Conservation (phyloP, 768 basidiomycete species). For the Phanerochaete carnosa region DNA sequence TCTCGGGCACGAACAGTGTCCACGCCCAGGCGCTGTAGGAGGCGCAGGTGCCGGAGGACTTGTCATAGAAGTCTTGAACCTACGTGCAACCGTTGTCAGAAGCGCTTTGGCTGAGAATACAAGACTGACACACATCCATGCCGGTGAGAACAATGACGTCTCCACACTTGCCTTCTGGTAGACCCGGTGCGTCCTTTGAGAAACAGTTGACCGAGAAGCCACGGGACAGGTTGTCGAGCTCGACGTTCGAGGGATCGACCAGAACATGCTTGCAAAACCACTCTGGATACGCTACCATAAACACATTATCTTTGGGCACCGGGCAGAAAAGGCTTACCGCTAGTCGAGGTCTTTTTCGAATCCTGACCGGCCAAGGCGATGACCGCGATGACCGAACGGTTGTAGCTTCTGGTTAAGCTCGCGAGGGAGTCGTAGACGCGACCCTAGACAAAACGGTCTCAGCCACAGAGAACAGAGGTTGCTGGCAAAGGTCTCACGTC, state of each 20-base stretch:
- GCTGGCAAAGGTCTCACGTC: neutral
- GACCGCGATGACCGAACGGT: neutral
- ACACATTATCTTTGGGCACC: neutral
- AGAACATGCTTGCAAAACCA: slow-evolving; percentile 42
- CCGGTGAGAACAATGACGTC: slow-evolving; percentile 34
- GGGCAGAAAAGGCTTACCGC: neutral
- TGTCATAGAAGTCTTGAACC: slow-evolving; percentile 22
- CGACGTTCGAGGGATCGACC: slow-evolving; percentile 49
- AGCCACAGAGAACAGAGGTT: neutral
- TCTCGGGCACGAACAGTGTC: slow-evolving; percentile 47
- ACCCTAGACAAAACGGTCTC: neutral
- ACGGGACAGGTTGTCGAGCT: slow-evolving; percentile 27
- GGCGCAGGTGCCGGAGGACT: slow-evolving; percentile 36
- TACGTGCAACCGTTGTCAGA: neutral
- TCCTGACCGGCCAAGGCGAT: neutral
- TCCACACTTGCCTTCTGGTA: slow-evolving; percentile 39
- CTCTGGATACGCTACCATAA: slow-evolving; percentile 32
- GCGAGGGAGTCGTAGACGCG: neutral
- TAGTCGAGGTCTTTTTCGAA: neutral
- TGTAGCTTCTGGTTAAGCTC: neutral
- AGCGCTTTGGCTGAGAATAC: neutral
- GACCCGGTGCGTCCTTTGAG: slow-evolving; percentile 30
- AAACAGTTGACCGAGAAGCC: slow-evolving; percentile 45
- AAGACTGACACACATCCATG: slow-evolving; percentile 12
- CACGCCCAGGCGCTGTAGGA: slow-evolving; percentile 47